Percentiles rank a stretch among this genome's conserved stretches.
Evolutionary conservation across 768 basidiomycete genomes (phyloP).

Genomic region (Pisolithus sp.): DNA sequence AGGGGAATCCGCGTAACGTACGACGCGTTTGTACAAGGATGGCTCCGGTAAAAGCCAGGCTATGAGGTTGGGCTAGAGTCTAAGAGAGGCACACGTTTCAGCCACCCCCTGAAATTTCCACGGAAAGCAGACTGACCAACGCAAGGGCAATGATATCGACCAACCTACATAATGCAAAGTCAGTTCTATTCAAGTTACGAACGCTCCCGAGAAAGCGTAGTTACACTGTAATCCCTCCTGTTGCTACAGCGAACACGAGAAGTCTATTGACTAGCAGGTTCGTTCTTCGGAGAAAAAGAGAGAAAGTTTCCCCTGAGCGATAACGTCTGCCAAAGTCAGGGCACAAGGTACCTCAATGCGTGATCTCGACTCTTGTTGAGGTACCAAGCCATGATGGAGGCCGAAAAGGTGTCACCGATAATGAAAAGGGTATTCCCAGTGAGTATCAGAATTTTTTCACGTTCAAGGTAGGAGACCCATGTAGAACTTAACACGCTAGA

Average conservation of each 20-base stretch:
- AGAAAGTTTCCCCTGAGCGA: no score
- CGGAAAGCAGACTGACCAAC: constrained; percentile 9
- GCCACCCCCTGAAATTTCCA: no score
- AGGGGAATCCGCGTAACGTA: constrained; percentile 6
- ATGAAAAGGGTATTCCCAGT: constrained; percentile 4
- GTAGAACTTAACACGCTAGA: background rate
- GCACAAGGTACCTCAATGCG: background rate
- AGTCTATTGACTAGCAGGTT: constrained; percentile 5
- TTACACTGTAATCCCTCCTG: constrained; percentile 20
- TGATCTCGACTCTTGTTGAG: background rate
- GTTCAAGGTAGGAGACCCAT: constrained; percentile 1
- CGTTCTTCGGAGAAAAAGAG: background rate
- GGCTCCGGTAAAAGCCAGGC: constrained; percentile 14
- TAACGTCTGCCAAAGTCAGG: no score
- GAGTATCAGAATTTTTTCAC: background rate
- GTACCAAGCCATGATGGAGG: constrained; percentile 1
- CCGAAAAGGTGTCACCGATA: constrained; percentile 5
- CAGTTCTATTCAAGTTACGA: background rate
- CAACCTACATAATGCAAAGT: constrained; percentile 6
- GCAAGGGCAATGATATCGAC: constrained; percentile 21
- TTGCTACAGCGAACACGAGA: constrained; percentile 19
- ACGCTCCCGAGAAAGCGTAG: background rate
- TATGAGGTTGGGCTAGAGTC: constrained; percentile 15
- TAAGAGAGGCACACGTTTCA: background rate
- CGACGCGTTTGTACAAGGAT: constrained; percentile 21